Base-by-base conservation (phyloP, 305 asterid species). In the Fraxinus sp. region DNA sequence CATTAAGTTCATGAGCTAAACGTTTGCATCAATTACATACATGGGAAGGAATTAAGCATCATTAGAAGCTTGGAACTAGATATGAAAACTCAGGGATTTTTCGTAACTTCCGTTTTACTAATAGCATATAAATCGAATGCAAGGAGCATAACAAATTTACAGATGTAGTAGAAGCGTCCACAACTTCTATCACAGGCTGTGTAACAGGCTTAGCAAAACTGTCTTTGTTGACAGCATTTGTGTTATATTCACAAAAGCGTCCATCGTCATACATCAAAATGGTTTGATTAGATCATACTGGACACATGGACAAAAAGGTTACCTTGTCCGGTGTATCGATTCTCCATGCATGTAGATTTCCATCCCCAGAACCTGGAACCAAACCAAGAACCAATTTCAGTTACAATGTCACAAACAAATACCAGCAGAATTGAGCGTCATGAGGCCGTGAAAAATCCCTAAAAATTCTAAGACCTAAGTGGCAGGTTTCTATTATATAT, bases 291-390 rank as follows among this genome's bases (percentile, higher is more conserved):
- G 26, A 36, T 68, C 37, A 68, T 68, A 68, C 37, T 6, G 49
- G 57, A 78, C n/a, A 16, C 10, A 3, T 0, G 57, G 80, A 22
- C 72, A 13, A 18, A 24, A 30, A 16, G 57, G 22, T 13, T 89
- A 96, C 99, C 98, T 93, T 92, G 52, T 87, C 83, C 62, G 90
- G 91, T 73, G 93, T 91, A 77, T 85, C 87, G 84, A 94, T 89
- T 91, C 87, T 93, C 98, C 98, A 96, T 1, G 95, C 97, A 76
- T 93, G 94, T 82, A 96, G 85, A 79, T 85, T 88, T 82, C 98
- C 98, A 84, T 96, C 97, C 59, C 97, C 98, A 75, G 98, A 93
- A 86, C 99, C 99, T 96, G 89, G 62, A 83, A 86, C 72, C 79
- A 30, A 72, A 20, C 62, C 64, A 49, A 75, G 16, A 24, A 81